A percentile compares a stretch with the other conserved stretches of the same genome.
Conservation (phyloP, 495 filamentous ascomycete genomes). For the Lasiosphaeria hispida region DNA sequence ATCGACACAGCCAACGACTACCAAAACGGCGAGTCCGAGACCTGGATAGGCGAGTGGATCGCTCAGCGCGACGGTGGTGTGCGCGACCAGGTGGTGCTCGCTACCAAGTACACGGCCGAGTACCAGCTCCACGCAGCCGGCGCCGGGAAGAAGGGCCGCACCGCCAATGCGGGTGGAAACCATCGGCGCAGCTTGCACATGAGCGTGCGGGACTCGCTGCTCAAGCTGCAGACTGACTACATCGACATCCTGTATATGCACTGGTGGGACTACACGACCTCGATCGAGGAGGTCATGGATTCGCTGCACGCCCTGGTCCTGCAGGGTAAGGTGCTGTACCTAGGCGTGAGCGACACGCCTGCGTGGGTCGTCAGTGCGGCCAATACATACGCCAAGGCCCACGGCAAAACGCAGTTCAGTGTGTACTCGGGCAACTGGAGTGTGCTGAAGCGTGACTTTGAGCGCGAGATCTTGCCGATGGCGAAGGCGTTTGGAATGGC, state of each 20-base stretch:
- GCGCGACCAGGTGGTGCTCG: slow-evolving; percentile 61
- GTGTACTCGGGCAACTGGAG: slow-evolving; percentile 69
- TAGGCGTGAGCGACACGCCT: slow-evolving; percentile 66
- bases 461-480: slow-evolving; percentile 72
- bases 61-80: slow-evolving; percentile 34
- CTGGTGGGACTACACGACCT: slow-evolving; percentile 62
- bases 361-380: slow-evolving; percentile 70
- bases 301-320: slow-evolving; percentile 58
- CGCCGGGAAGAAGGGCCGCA: slow-evolving; percentile 7
- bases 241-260: slow-evolving; percentile 49
- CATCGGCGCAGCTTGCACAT: neutral
- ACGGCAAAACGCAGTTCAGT: slow-evolving; percentile 61
- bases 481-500: slow-evolving; percentile 60
- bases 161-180: neutral
- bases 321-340: slow-evolving; percentile 66
- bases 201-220: neutral
- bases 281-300: slow-evolving; percentile 70
- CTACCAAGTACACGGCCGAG: slow-evolving; percentile 56
- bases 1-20: slow-evolving; percentile 67
- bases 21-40: slow-evolving; percentile 59
- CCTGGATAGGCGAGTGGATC: slow-evolving; percentile 70
- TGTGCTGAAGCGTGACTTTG: slow-evolving; percentile 61
- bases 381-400: slow-evolving; percentile 64
- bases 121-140: slow-evolving; percentile 20
- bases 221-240: neutral